A percentile compares a stretch with the other conserved stretches of the same genome.
Conservation (phyloP, 331 rosid genomes). For the Pyracantha coccinea region DNA sequence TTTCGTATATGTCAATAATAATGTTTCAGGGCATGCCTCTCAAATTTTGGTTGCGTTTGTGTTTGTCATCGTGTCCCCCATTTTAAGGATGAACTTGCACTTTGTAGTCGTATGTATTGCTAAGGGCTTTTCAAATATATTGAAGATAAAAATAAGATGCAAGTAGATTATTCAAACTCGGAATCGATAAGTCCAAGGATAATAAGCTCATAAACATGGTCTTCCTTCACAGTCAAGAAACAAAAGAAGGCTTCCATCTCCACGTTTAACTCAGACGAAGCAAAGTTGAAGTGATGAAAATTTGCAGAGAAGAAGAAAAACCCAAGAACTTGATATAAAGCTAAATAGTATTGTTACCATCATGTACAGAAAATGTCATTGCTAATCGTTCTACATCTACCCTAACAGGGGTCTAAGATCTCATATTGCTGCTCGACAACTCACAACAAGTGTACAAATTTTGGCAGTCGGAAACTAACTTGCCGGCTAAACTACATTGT, state of each 20-base stretch:
- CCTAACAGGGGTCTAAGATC: not conserved
- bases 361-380: constrained; percentile 10
- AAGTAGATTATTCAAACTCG: not conserved
- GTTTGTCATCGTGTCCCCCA: not conserved
- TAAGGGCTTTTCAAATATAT: not conserved
- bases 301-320: not conserved
- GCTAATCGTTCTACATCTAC: not conserved
- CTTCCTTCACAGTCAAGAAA: too few species aligned
- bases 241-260: not conserved
- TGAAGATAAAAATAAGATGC: not conserved
- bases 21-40: not conserved
- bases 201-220: too few species aligned
- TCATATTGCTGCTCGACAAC: not conserved
- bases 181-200: too few species aligned
- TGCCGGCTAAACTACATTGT: not conserved
- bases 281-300: not conserved
- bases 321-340: not conserved
- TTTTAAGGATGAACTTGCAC: not conserved
- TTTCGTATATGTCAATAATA: not conserved
- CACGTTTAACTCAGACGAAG: not conserved
- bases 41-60: not conserved
- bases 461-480: too few species aligned
- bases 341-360: not conserved
- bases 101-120: not conserved
- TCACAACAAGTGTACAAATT: too few species aligned